Evolutionary conservation across 805 yeast genomes (phyloP), one percentile per base, ranked within the genome.

Genomic region (Candida incommunis): DNA sequence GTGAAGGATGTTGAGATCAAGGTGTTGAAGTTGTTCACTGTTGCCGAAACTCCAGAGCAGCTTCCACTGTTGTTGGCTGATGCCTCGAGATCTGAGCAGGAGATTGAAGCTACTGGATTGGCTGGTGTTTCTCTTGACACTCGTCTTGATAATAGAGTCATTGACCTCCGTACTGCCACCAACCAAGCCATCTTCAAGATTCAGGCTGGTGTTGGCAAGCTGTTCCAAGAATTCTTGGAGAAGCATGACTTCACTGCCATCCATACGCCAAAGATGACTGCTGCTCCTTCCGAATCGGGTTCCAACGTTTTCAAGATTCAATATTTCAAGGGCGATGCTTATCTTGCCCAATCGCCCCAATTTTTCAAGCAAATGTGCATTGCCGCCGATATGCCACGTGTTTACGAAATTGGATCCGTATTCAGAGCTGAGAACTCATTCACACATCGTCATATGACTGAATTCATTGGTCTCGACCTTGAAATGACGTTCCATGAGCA

Each of bases 391-490:
- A 92, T 90, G 58, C 98, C 92, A 71, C 78, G 77, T 58, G 99
- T 92, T 42, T 92, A 78, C 62, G 99, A 92, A 70, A 75, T 92
- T 59, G 97, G 92, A 1, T 97, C 99, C 29, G 97, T 92, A 40
- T 92, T 92, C 76, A 79, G 99, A 69, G 99, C 99, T 47, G 99
- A 92, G 67, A 90, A 92, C 74, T 90, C 97, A 50, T 88, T 92
- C 72, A 90, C 98, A 20, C 97, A 92, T 67, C 88, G 99, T 70
- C 99, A 92, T 68, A 81, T 92, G 95, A 92, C 99, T 46, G 99
- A 92, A 68, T 92, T 92, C 65, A 83, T 82, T 50, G 99, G 99
- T 48, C 78, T 94, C 57, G 99, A 92, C 72, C 68, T 92, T 68
- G 99, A 92, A 69, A 87, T 92, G 95, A 84, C 96, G 9, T 83